phyloP scores from a whole-genome alignment of 768 basidiomycete species.

The Panaeolus papilionaceus region DNA sequence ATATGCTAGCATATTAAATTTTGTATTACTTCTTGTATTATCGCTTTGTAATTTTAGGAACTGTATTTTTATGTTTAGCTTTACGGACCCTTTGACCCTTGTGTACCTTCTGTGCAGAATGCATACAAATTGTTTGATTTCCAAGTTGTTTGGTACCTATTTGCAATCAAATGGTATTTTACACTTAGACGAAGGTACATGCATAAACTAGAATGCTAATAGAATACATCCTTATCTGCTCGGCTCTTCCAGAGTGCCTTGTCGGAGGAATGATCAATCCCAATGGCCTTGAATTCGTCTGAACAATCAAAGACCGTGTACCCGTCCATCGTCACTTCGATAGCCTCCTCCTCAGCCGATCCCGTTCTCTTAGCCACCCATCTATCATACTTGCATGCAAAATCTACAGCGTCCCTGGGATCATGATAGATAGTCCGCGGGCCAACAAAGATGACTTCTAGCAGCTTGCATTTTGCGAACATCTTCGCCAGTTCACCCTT shows the following conservation, averaged over 20 bases:
- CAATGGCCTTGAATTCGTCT: background rate
- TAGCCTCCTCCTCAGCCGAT: no score
- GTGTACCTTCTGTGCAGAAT: no score
- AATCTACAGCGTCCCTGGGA: background rate
- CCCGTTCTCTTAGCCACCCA: background rate
- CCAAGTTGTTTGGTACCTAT: no score
- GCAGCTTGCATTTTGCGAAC: background rate
- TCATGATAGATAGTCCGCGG: background rate
- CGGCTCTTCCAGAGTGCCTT: constrained; percentile 1
- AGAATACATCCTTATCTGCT: background rate
- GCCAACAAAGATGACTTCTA: background rate
- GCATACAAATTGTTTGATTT: no score
- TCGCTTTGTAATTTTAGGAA: background rate
- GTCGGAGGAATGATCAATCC: no score
- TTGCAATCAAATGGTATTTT: no score
- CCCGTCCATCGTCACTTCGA: background rate
- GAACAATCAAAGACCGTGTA: background rate
- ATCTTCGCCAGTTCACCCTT: background rate
- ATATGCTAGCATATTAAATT: constrained; percentile 8
- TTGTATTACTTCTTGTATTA: background rate
- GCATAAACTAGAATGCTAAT: background rate
- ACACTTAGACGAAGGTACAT: no score
- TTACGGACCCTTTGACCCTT: no score
- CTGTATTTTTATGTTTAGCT: background rate
- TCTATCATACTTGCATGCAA: background rate